Conservation (phyloP, 805 yeast species). For the Cyberlindnera amylophila region DNA sequence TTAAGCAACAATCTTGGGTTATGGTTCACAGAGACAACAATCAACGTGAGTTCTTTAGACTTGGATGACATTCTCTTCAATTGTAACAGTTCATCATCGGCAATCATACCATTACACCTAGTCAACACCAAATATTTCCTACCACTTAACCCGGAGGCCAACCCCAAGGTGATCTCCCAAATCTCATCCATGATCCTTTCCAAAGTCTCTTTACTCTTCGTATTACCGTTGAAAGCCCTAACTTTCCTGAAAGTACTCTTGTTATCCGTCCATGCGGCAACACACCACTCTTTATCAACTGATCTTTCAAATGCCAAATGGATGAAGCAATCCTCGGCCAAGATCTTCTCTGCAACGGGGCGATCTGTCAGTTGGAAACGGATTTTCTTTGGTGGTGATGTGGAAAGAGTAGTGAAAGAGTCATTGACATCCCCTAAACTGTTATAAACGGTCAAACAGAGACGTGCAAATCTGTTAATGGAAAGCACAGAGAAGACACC, state of each 20-base stretch:
- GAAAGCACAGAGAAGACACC: slow-evolving; percentile 33
- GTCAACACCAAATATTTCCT: slow-evolving; percentile 65
- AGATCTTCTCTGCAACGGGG: slow-evolving; percentile 32
- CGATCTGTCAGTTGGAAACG: slow-evolving; percentile 40
- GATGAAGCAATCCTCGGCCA: slow-evolving; percentile 68
- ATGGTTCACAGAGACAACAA: slow-evolving; percentile 66
- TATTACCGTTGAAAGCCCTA: slow-evolving; percentile 59
- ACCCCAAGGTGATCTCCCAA: slow-evolving; percentile 52
- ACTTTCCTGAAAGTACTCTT: slow-evolving; percentile 60
- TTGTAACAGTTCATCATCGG: slow-evolving; percentile 77
- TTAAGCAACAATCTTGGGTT: slow-evolving; percentile 44
- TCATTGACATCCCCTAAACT: slow-evolving; percentile 40
- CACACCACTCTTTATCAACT: slow-evolving; percentile 76
- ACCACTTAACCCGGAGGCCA: slow-evolving; percentile 32
- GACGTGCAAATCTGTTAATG: slow-evolving; percentile 34
- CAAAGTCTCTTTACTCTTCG: slow-evolving; percentile 33
- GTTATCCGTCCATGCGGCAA: slow-evolving; percentile 88
- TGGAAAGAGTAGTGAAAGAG: slow-evolving; percentile 37
- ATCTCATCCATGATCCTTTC: slow-evolving; percentile 62
- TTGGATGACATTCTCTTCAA: slow-evolving; percentile 71
- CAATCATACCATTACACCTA: slow-evolving; percentile 66
- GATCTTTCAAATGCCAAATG: slow-evolving; percentile 87
- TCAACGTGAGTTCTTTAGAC: slow-evolving; percentile 50
- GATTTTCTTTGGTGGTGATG: slow-evolving; percentile 40
- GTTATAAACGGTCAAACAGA: slow-evolving; percentile 57